Conservation (phyloP, 768 basidiomycete genomes). For the Mycena albidolilacea region DNA sequence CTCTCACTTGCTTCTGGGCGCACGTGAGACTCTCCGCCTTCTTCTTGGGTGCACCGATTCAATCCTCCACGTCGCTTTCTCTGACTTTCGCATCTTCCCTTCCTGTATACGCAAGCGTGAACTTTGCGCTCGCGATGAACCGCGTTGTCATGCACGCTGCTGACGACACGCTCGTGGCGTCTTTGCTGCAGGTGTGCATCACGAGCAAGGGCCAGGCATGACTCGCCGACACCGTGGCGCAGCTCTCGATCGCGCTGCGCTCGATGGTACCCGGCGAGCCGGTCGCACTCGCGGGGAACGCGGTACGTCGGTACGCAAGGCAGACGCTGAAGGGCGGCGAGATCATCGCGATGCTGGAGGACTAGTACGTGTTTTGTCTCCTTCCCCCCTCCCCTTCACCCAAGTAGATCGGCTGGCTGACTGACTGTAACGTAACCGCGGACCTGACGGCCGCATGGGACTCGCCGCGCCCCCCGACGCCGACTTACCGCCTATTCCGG, state of each 20-base stretch:
- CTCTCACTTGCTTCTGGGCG: not conserved
- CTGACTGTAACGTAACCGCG: conserved; percentile 8
- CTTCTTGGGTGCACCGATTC: not conserved
- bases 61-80: not conserved
- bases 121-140: conserved; percentile 21
- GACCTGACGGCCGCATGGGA: conserved; percentile 25
- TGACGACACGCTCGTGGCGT: conserved; percentile 13
- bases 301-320: conserved; percentile 9
- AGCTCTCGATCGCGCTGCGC: conserved; percentile 14
- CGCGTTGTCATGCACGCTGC: conserved; percentile 3
- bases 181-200: conserved; percentile 25
- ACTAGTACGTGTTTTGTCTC: conserved; percentile 5
- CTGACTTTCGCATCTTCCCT: not conserved
- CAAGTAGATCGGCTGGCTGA: not conserved
- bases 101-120: conserved; percentile 6
- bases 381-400: not conserved
- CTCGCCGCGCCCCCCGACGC: not conserved
- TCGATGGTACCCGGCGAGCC: not conserved
- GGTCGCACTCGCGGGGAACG: conserved; percentile 15
- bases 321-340: conserved; percentile 18
- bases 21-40: conserved; percentile 15
- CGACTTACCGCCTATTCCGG: conserved; percentile 6
- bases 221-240: conserved; percentile 1
- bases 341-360: conserved; percentile 22
- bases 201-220: conserved; percentile 27